Conservation (phyloP, 2,329 filamentous ascomycete species). For the Lachnellula arida region DNA sequence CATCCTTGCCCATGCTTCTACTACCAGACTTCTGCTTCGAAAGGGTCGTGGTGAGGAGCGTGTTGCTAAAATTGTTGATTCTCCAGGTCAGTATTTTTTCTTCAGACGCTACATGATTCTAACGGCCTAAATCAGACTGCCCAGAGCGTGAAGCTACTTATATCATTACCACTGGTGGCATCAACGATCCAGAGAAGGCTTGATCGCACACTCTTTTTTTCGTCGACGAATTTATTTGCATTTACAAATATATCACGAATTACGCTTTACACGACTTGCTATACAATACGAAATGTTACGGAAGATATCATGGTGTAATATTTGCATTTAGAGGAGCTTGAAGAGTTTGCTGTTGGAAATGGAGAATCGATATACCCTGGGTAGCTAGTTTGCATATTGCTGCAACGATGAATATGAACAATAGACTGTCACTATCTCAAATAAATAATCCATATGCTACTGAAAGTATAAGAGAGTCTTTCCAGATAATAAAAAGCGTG, state of each 20-base stretch:
- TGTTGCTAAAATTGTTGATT: constrained; percentile 65
- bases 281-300: not conserved
- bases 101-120: not conserved
- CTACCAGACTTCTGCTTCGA: constrained; percentile 60
- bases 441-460: constrained; percentile 40
- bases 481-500: too few species aligned
- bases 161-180: constrained; percentile 64
- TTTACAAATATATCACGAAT: not conserved
- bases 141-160: constrained; percentile 66
- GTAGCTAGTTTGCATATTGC: not conserved
- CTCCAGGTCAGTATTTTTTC: constrained; percentile 46
- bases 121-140: constrained; percentile 45
- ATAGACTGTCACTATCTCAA: not conserved
- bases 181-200: constrained; percentile 61
- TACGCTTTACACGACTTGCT: not conserved
- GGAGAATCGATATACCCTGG: constrained; percentile 3
- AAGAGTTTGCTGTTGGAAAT: constrained; percentile 21
- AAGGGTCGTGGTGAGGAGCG: constrained; percentile 67
- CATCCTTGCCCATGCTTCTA: constrained; percentile 64
- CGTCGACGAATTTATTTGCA: not conserved
- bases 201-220: constrained; percentile 27
- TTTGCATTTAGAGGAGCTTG: constrained; percentile 11
- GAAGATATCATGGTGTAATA: not conserved
- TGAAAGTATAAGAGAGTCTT: not conserved
- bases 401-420: not conserved